These are phyloP conservation scores for Colletotrichum orchidophilum DNA, from an alignment of 2,329 filamentous ascomycete species.

Conservation along the genomic window DNA sequence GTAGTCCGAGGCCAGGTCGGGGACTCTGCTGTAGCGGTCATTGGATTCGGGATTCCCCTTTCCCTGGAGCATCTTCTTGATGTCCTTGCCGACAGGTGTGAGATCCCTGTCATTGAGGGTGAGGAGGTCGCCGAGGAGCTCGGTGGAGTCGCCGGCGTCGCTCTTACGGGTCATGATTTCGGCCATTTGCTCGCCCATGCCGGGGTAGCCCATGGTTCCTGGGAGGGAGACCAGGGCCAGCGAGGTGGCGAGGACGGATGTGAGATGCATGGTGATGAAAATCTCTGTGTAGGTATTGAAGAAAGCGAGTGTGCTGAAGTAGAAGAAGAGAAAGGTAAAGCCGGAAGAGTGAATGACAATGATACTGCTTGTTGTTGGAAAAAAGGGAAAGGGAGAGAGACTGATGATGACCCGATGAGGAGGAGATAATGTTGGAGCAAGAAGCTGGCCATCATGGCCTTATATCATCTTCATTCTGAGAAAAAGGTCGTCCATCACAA, in stretches of 20 bases:
- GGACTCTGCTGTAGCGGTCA: slow-evolving; percentile 35
- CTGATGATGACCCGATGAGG: slow-evolving; percentile 9
- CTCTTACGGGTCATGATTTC: slow-evolving; percentile 34
- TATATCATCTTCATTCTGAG: slow-evolving; percentile 13
- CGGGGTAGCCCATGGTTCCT: slow-evolving; percentile 32
- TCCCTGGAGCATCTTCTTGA: slow-evolving; percentile 34
- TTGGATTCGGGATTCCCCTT: slow-evolving; percentile 35
- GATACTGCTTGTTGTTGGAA: slow-evolving; percentile 1
- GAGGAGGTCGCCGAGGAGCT: slow-evolving; percentile 36
- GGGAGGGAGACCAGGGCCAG: slow-evolving; percentile 30
- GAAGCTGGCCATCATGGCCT: background rate
- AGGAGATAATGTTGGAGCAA: background rate
- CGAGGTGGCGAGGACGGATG: slow-evolving; percentile 28
- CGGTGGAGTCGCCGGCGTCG: slow-evolving; percentile 26
- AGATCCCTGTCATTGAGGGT: slow-evolving; percentile 31
- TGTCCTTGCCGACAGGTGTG: slow-evolving; percentile 33
- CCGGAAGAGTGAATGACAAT: background rate
- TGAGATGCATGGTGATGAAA: slow-evolving; percentile 26
- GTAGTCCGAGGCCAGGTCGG: slow-evolving; percentile 38
- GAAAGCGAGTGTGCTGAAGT: background rate
- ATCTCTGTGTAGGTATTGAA: background rate
- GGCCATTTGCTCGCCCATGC: slow-evolving; percentile 31
- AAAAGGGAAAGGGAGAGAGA: slow-evolving; percentile 1
- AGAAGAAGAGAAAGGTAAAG: background rate
- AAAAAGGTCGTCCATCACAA: background rate